Evolutionary conservation across 169 alveolate species (phyloP).

Genomic region (Condylostoma magnum): DNA sequence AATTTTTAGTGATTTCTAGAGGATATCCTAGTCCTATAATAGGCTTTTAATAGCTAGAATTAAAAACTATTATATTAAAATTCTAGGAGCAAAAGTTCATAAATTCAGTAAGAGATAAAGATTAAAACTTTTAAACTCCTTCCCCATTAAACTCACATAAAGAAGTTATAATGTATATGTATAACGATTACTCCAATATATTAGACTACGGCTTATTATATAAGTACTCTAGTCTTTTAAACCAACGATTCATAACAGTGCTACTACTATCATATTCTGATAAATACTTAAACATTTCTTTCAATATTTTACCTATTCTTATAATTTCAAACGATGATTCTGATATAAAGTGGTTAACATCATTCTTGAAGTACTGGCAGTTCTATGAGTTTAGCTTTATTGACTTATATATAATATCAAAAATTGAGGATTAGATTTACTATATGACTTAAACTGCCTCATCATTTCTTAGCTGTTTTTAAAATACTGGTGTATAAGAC

Average conservation of each 20-base stretch:
- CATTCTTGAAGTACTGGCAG: not conserved
- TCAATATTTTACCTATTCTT: not conserved
- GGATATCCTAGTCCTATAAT: not conserved
- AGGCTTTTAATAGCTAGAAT: not conserved
- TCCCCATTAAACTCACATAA: constrained; percentile 3
- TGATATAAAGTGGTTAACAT: constrained; percentile 3
- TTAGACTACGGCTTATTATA: not conserved
- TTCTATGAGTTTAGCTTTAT: not conserved
- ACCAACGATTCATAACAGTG: too few relatives aligned
- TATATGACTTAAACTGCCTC: not conserved
- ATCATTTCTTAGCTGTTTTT: too few relatives aligned
- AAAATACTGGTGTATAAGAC: not conserved
- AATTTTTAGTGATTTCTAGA: not conserved
- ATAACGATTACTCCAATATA: constrained; percentile 1
- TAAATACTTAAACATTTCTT: constrained; percentile 19
- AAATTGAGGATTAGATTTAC: not conserved
- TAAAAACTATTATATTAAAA: not conserved
- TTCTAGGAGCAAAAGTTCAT: not conserved
- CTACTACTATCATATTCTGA: not conserved
- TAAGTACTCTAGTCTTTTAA: not conserved
- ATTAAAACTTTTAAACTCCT: constrained; percentile 4
- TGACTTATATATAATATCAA: not conserved
- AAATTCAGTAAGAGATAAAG: not conserved
- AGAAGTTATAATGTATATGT: not conserved
- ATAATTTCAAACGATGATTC: not conserved